Conservation (phyloP, 176 grass and related monocot species). For the Phoenix roebelenii region DNA sequence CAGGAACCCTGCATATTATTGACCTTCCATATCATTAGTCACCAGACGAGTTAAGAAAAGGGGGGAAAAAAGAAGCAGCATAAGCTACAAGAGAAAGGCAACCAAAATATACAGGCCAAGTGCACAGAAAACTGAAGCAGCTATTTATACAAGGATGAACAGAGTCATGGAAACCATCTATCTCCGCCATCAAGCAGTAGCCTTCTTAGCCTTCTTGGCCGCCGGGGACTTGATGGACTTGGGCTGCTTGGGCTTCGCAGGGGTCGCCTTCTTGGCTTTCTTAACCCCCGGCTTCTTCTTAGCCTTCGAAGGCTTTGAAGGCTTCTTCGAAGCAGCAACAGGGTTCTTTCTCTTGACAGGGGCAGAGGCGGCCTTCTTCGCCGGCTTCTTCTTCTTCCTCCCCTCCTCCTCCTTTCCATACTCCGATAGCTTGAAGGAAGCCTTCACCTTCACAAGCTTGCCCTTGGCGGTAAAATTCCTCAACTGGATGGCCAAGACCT, state of each 20-base stretch:
- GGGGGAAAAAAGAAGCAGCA: too few relatives aligned
- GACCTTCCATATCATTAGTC: too few relatives aligned
- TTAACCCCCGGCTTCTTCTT: slow-evolving; percentile 19
- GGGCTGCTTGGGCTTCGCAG: slow-evolving; percentile 4
- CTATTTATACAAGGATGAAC: too few relatives aligned
- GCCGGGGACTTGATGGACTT: slow-evolving; percentile 26
- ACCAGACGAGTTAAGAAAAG: too few relatives aligned
- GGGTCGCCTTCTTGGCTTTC: neutral
- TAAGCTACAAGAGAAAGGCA: too few relatives aligned
- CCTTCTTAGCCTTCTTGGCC: slow-evolving; percentile 42
- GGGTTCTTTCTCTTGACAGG: slow-evolving; percentile 11
- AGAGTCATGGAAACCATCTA: too few relatives aligned
- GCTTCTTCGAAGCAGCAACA: slow-evolving; percentile 9
- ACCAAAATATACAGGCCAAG: too few relatives aligned
- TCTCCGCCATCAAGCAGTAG: neutral
- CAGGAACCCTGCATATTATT: too few relatives aligned
- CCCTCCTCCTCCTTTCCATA: slow-evolving; percentile 2
- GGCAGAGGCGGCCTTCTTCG: slow-evolving; percentile 13
- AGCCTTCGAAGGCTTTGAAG: slow-evolving; percentile 8
- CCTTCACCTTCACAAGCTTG: slow-evolving; percentile 92
- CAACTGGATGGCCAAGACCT: slow-evolving; percentile 53
- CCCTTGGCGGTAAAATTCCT: slow-evolving; percentile 47
- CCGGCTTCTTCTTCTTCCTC: slow-evolving; percentile 23
- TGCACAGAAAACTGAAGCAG: too few relatives aligned
- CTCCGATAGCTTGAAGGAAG: slow-evolving; percentile 92